Percentiles rank a stretch among this genome's conserved stretches.
phyloP scores from a whole-genome alignment of 306 rosid species.

The Begonia peltatifolia region DNA sequence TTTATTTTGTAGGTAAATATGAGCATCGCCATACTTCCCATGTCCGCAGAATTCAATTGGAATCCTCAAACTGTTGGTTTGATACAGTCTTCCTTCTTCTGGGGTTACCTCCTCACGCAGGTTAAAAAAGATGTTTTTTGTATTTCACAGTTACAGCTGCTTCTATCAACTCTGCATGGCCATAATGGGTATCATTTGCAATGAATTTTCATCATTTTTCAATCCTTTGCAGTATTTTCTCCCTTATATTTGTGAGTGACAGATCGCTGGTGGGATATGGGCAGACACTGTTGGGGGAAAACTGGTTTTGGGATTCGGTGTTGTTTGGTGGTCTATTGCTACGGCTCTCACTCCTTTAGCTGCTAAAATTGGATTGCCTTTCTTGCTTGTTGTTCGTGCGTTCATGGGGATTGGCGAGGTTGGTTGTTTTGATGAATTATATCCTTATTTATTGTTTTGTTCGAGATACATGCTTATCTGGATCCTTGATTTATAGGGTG shows the following conservation, averaged over 20 bases:
- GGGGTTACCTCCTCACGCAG: slow-evolving; percentile 99
- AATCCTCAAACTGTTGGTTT: slow-evolving; percentile 82
- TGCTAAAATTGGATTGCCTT: slow-evolving; percentile 87
- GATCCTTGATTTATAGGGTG: slow-evolving; percentile 44
- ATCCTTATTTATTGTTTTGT: not conserved
- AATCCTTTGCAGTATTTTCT: no score
- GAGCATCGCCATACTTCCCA: slow-evolving; percentile 99
- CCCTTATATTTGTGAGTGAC: slow-evolving; percentile 4
- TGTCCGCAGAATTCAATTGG: slow-evolving; percentile 93
- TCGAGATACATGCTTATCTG: no score
- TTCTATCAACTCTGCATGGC: no score
- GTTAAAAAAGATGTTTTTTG: slow-evolving; percentile 14
- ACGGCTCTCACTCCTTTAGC: slow-evolving; percentile 82
- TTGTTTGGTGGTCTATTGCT: slow-evolving; percentile 93
- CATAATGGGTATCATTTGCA: no score
- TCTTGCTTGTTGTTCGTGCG: slow-evolving; percentile 73
- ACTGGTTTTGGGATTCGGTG: slow-evolving; percentile 80
- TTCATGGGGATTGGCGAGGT: slow-evolving; percentile 99
- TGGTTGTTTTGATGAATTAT: slow-evolving; percentile 11
- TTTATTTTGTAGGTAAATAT: slow-evolving; percentile 64
- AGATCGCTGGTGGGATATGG: slow-evolving; percentile 99
- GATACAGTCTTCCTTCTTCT: slow-evolving; percentile 95
- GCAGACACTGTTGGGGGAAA: slow-evolving; percentile 96
- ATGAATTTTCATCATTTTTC: no score
- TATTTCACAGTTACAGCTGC: no score